Base-by-base conservation (phyloP, 768 basidiomycete genomes). In the Tricholoma bakamatsutake region DNA sequence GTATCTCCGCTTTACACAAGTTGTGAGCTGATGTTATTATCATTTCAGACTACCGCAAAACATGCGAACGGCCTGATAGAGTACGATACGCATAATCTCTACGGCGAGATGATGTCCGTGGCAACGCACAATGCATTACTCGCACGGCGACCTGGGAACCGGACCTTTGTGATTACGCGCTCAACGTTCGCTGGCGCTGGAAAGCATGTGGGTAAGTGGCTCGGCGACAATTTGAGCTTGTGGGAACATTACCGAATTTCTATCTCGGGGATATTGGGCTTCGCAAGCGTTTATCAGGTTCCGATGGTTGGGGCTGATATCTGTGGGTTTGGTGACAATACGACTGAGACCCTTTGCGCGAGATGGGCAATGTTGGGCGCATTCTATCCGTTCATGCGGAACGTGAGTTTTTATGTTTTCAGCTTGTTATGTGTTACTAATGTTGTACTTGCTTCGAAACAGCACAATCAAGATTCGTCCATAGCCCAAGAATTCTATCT, bases 251-350 rank as follows among this genome's bases (percentile, higher is more conserved):
- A 87, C 62, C 71, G 79, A 12, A 62, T 67, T 45, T 83, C 81
- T 4, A 84, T 88, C 56, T 76, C 83, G 2, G 84, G 83, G 5
- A 82, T 87, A 72, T 71, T 88, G 28, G 80, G 79, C n/a, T 83
- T 87, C 69, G 81, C 84, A 5, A 71, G 75, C 1, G 67, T 88
- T 13, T 87, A 79, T 62, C 84, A 86, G 59, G 68, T 88, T 1
- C 88, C 88, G 0, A 86, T 90, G 86, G 81, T 88, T 33, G 88
- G 88, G 2, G 80, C 80, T 48, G 89, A 92, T 67, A 83, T 87
- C 54, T 88, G 84, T 62, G 86, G 84, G 2, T 86, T 78, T 66
- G 77, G 81, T 81, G 59, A 13, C 0, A 76, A 88, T 62, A 83
- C 84, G 1, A 85, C 87, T 1, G 86, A 86, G 64, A 80, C 76